Evolutionary conservation across 2,329 filamentous ascomycete species (phyloP).

Genomic region (Huntiella abstrusa): DNA sequence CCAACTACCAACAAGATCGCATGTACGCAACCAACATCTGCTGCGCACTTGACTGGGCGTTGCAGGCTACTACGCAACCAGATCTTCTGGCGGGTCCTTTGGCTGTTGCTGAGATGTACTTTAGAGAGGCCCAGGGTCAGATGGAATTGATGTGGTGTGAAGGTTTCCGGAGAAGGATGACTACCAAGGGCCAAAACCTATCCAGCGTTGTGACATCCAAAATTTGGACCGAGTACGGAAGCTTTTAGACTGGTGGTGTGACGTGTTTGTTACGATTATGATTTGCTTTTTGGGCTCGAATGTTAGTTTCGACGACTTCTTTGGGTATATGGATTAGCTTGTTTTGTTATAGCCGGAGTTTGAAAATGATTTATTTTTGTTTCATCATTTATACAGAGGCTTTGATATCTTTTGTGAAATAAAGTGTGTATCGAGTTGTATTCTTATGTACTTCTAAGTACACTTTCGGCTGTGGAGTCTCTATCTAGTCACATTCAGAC

Average conservation of each 20-base stretch:
- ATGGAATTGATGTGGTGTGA: slow-evolving; percentile 31
- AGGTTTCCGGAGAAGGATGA: slow-evolving; percentile 22
- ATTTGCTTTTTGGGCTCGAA: too few species aligned
- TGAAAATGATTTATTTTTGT: neutral
- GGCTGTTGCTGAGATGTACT: slow-evolving; percentile 24
- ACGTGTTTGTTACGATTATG: neutral
- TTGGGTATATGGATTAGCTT: too few species aligned
- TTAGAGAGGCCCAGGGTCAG: slow-evolving; percentile 22
- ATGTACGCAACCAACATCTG: slow-evolving; percentile 31
- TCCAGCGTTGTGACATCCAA: slow-evolving; percentile 21
- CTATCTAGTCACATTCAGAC: too few species aligned
- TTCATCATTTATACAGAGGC: neutral
- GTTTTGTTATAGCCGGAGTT: too few species aligned
- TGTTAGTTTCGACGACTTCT: too few species aligned
- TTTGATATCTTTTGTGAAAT: neutral
- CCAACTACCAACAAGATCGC: slow-evolving; percentile 25
- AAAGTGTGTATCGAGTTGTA: neutral
- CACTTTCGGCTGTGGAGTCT: too few species aligned
- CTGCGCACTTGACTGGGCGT: slow-evolving; percentile 28
- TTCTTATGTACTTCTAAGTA: too few species aligned
- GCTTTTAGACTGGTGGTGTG: slow-evolving; percentile 2
- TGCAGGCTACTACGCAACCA: slow-evolving; percentile 26
- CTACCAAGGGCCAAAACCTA: slow-evolving; percentile 24
- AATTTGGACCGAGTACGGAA: slow-evolving; percentile 17
- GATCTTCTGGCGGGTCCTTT: slow-evolving; percentile 27